These are phyloP conservation scores for Pelargonium myrrhifolium DNA, from an alignment of 441 rosid genomes.

Conservation along the genomic window DNA sequence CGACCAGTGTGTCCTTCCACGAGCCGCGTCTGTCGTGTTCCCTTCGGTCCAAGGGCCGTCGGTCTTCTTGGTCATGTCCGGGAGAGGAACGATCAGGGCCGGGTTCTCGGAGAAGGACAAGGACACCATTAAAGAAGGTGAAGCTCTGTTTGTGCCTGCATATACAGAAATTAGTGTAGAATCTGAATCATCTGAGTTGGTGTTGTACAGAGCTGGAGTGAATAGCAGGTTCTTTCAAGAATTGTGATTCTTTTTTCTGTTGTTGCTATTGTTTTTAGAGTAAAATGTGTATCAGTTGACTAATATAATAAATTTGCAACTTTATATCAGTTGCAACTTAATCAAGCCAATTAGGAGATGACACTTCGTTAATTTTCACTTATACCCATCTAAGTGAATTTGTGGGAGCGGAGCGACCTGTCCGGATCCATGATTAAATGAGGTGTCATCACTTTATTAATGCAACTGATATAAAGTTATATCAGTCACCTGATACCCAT, in stretches of 20 bases:
- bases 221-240: constrained; percentile 38
- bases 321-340: no score
- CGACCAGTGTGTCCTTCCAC: constrained; percentile 35
- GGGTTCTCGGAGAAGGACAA: constrained; percentile 14
- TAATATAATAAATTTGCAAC: no score
- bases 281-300: no score
- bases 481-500: no score
- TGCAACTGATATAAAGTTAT: no score
- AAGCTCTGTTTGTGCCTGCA: constrained; percentile 41
- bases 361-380: no score
- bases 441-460: no score
- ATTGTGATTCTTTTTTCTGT: constrained; percentile 9
- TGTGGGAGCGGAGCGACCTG: no score
- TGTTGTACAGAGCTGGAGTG: constrained; percentile 41
- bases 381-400: no score
- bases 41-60: constrained; percentile 37
- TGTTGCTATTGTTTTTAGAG: background rate
- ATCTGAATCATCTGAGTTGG: constrained; percentile 25
- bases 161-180: constrained; percentile 26
- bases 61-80: constrained; percentile 27
- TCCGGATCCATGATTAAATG: no score
- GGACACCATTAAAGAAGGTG: constrained; percentile 27
- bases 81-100: constrained; percentile 26
- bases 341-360: no score
- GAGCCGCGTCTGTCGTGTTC: constrained; percentile 24